Evolutionary conservation across 129 eudicot species (phyloP).

Genomic region (Chrysanthemum makinoi): DNA sequence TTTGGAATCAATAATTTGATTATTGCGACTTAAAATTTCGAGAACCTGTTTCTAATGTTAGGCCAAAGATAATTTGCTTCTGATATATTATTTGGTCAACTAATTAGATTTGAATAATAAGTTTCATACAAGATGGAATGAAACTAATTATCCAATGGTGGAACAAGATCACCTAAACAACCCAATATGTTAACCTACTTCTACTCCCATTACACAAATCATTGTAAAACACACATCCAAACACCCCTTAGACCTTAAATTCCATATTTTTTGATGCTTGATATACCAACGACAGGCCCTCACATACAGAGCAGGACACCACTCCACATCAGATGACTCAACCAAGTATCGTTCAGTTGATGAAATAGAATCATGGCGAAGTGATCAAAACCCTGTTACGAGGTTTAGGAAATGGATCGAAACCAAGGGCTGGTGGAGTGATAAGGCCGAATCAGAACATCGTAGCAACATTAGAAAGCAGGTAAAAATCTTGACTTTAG

Average conservation of each 20-base stretch:
- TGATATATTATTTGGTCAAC: too few species aligned
- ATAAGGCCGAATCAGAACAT: slow-evolving; percentile 52
- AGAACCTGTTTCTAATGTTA: too few species aligned
- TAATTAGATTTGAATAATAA: too few species aligned
- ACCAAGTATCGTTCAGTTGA: slow-evolving; percentile 74
- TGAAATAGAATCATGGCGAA: slow-evolving; percentile 81
- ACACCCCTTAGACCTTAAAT: background rate
- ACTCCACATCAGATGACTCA: slow-evolving; percentile 94
- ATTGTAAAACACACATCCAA: too few species aligned
- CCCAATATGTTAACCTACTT: too few species aligned
- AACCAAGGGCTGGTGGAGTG: slow-evolving; percentile 73
- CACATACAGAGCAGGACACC: slow-evolving; percentile 93
- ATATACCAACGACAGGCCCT: slow-evolving; percentile 50
- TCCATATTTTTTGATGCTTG: background rate
- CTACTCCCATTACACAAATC: too few species aligned
- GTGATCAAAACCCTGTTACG: slow-evolving; percentile 60
- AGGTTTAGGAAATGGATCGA: slow-evolving; percentile 78
- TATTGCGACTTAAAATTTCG: background rate
- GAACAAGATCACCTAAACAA: too few species aligned
- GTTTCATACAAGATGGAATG: too few species aligned
- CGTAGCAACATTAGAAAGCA: slow-evolving; percentile 58
- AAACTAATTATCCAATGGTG: too few species aligned
- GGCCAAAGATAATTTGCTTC: too few species aligned
- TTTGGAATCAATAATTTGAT: too few species aligned
- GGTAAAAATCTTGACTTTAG: slow-evolving; percentile 42